Base-by-base conservation (phyloP, 2,329 filamentous ascomycete species). In the Chalara sp. region DNA sequence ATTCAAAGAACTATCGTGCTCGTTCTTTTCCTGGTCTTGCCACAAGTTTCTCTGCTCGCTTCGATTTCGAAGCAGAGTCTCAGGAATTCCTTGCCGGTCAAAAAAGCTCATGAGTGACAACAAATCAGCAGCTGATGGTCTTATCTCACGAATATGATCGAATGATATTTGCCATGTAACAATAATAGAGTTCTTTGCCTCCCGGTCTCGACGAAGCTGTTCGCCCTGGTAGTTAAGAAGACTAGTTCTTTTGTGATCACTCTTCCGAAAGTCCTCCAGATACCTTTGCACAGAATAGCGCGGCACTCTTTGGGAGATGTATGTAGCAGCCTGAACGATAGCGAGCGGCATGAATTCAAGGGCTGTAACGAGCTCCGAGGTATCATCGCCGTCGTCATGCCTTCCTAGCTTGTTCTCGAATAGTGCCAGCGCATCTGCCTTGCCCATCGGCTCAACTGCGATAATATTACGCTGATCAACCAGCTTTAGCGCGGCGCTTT, bases 41-140 rank as follows among this genome's bases (percentile, higher is more conserved):
- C 32, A 29, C 30, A 31, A 53, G 32, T 46, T 50, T 31, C 5
- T 47, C 47, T 50, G 47, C 33, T 55, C 46, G 39, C 6, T 32
- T 56, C 32, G 53, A 57, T 30, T 50, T 45, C 42, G 54, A 40
- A 73, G 48, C n/a, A 70, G 50, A 12, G 39, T 54, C 31, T 66
- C 63, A 0, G 68, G 67, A 29, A 76, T 73, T 6, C 64, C 68
- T 54, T 74, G 67, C 28, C 62, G 61, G 47, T 76, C 65, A 21
- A 21, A 21, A 21, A 21, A 21, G 21, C 21, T 21, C 21, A 21
- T 21, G 21, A 21, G 21, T 21, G 54, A 72, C 76, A 76, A 54
- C 5, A 76, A 55, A 7, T 70, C 55, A 1, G 72, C 63, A 10
- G 73, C 73, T 3, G 62, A 63, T 1, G 50, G 60, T 21, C 61